Evolutionary conservation across 805 yeast species (phyloP), one percentile per base, ranked within the genome.

Genomic region (Wickerhamomyces queroliae): DNA sequence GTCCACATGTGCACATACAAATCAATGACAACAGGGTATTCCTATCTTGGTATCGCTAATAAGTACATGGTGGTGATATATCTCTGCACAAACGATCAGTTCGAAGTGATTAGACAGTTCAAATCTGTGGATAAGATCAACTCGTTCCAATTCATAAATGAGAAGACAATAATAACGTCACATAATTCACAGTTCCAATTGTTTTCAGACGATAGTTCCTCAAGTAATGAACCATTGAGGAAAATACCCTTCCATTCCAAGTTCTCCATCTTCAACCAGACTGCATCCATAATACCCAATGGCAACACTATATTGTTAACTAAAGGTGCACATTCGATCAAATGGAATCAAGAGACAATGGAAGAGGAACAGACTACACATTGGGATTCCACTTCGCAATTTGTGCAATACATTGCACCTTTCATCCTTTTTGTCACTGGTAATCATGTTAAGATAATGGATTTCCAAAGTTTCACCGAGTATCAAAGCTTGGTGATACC

Each of bases 381-480:
- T 23, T 45, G 49, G 44, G 42, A 41, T 5, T 12, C 33, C 12
- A 28, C 27, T 6, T 44, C 47, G 15, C 33, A 26, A 5, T 22
- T 19, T 2, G 9, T 44, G 3, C 11, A 37, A 4, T 9, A n/a
- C 4, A 8, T 35, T 2, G 18, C 32, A 23, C 48, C 44, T 2
- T 46, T 44, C 27, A 11, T 46, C 4, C 16, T 44, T 10, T 11
- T 38, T 2, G 19, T 41, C 15, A 33, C 39, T 10, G 21, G 56
- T 9, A 53, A 52, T 26, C 46, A 55, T 5, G 43, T 74, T 1
- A 69, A 67, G 36, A 42, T 74, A 2, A 48, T 67, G 22, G 69
- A 66, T 43, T 50, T 67, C 2, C 59, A 58, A 17, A 59, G 66
- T 8, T 64, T 66, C 11, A 42, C 56, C 1, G 34, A 63, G 5